Conservation (phyloP, 768 basidiomycete genomes). For the Amanita thiersii region DNA sequence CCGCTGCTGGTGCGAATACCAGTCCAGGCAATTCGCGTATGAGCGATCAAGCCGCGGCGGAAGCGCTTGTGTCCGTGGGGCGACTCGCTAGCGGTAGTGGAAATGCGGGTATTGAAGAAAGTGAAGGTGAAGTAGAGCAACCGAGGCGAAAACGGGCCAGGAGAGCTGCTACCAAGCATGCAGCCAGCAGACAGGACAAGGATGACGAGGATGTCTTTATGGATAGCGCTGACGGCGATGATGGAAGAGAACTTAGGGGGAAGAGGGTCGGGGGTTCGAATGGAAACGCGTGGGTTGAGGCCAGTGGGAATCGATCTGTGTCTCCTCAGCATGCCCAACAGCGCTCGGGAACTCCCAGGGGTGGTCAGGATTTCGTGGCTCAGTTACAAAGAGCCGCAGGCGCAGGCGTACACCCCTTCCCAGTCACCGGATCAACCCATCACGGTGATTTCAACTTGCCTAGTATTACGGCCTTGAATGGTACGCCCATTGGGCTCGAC, state of each 20-base stretch:
- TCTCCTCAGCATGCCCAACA: constrained; percentile 22
- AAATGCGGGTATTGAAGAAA: constrained; percentile 26
- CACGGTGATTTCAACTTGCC: constrained; percentile 54
- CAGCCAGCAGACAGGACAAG: constrained; percentile 14
- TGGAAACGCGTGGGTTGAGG: constrained; percentile 17
- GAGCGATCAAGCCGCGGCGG: constrained; percentile 84
- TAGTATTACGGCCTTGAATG: constrained; percentile 37
- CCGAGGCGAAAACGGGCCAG: constrained; percentile 55
- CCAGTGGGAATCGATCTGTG: constrained; percentile 23
- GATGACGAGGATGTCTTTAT: constrained; percentile 43
- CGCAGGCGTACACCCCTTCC: too few relatives aligned
- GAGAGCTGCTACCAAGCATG: constrained; percentile 17
- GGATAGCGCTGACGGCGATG: constrained; percentile 30
- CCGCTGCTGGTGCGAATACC: constrained; percentile 49
- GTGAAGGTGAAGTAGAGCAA: constrained; percentile 39
- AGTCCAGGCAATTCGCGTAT: constrained; percentile 28
- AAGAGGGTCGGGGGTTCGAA: constrained; percentile 8
- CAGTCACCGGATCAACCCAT: constrained; percentile 10
- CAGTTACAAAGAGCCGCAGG: constrained; percentile 7
- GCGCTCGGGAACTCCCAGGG: constrained; percentile 5
- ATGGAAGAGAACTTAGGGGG: constrained; percentile 15
- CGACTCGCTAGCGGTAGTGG: constrained; percentile 33
- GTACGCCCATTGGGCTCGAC: constrained; percentile 18
- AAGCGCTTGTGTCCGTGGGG: constrained; percentile 80
- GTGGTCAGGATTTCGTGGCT: constrained; percentile 3